These are phyloP conservation scores for Podila horticola DNA, from an alignment of 192 early-diverging fungal genomes.

Conservation along the genomic window DNA sequence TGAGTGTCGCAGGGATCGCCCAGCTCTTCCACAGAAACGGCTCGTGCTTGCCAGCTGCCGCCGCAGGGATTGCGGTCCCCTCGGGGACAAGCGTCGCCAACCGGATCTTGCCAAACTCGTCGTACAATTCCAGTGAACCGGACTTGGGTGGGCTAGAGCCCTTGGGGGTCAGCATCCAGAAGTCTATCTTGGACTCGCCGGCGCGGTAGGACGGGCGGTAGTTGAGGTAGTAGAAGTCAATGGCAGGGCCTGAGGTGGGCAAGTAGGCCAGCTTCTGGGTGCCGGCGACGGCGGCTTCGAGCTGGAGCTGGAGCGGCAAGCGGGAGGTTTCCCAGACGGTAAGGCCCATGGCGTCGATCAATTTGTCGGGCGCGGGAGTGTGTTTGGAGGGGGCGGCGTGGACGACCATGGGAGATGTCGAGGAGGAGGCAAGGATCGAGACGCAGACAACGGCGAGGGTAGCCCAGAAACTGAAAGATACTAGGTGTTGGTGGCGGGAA, in stretches of 20 bases:
- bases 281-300: slow-evolving; percentile 20
- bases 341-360: slow-evolving; percentile 10
- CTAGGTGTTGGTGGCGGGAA: neutral
- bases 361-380: neutral
- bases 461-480: slow-evolving; percentile 2
- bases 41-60: neutral
- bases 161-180: slow-evolving; percentile 41
- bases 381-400: slow-evolving; percentile 20
- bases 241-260: slow-evolving; percentile 4
- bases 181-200: slow-evolving; percentile 20
- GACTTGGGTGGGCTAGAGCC: slow-evolving; percentile 16
- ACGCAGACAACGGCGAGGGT: slow-evolving; percentile 8
- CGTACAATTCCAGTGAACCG: slow-evolving; percentile 23
- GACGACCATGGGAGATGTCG: neutral
- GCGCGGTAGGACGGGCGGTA: slow-evolving; percentile 36
- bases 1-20: slow-evolving; percentile 19
- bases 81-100: slow-evolving; percentile 22
- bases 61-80: slow-evolving; percentile 21
- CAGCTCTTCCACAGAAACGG: slow-evolving; percentile 38
- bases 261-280: slow-evolving; percentile 32
- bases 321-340: slow-evolving; percentile 4
- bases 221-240: slow-evolving; percentile 46
- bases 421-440: slow-evolving; percentile 11
- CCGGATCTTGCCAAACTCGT: slow-evolving; percentile 30
- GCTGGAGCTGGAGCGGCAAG: slow-evolving; percentile 28